Evolutionary conservation across 2,329 filamentous ascomycete genomes (phyloP).

Genomic region (Scedosporium boydii): DNA sequence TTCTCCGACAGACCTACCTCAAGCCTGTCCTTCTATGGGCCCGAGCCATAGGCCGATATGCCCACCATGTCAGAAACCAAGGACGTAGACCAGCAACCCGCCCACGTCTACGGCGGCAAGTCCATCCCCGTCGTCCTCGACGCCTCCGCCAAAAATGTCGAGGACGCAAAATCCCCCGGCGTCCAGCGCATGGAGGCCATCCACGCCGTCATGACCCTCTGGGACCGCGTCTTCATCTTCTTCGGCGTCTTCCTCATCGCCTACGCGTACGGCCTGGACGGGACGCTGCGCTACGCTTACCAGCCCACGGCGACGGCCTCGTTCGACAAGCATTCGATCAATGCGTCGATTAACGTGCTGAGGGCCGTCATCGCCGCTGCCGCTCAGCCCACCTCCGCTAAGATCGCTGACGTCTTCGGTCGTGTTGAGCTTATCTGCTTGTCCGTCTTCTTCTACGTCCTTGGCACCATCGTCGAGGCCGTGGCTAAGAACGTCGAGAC

Average conservation of each 20-base stretch:
- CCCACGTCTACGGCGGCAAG: background rate
- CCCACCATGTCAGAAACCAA: background rate
- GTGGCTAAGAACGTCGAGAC: conserved; percentile 33
- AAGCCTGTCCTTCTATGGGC: background rate
- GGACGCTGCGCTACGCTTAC: conserved; percentile 44
- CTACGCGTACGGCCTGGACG: conserved; percentile 55
- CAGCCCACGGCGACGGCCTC: conserved; percentile 44
- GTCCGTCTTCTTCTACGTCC: conserved; percentile 51
- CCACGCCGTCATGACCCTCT: conserved; percentile 36
- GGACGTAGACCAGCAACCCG: background rate
- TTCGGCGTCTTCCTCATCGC: conserved; percentile 51
- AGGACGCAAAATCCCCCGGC: conserved; percentile 33
- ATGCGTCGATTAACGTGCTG: conserved; percentile 48
- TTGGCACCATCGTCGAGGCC: conserved; percentile 49
- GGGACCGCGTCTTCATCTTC: conserved; percentile 49
- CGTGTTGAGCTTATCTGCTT: conserved; percentile 46
- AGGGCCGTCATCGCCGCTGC: conserved; percentile 50
- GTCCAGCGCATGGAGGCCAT: conserved; percentile 52
- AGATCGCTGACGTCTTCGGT: conserved; percentile 55
- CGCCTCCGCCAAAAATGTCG: background rate
- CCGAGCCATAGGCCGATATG: background rate
- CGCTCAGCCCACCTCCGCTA: conserved; percentile 46
- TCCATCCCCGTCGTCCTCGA: background rate
- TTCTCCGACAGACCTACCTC: background rate
- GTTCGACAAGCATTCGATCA: conserved; percentile 42